These are phyloP conservation scores for Colletotrichum euphorbiae DNA, from an alignment of 2,329 filamentous ascomycete genomes.

Conservation along the genomic window DNA sequence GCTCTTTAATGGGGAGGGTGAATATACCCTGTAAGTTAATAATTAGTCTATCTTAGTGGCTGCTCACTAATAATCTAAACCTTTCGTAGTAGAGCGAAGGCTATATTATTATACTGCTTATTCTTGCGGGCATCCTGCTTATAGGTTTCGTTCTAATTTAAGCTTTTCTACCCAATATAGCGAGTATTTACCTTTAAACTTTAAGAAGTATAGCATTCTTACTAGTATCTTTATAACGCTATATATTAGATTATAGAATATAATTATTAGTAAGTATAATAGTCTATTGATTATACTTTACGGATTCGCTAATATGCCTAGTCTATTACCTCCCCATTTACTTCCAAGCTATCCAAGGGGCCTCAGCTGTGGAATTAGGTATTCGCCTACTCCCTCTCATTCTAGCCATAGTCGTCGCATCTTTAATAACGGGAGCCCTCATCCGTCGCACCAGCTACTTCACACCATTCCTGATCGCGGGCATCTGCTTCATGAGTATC, in stretches of 20 bases:
- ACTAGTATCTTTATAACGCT: constrained; percentile 58
- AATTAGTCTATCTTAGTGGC: not conserved
- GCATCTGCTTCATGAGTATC: constrained; percentile 50
- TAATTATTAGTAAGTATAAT: constrained; percentile 57
- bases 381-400: constrained; percentile 55
- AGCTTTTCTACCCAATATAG: constrained; percentile 49
- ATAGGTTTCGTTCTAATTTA: constrained; percentile 58
- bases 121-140: constrained; percentile 59
- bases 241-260: constrained; percentile 61
- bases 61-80: not conserved
- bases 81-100: constrained; percentile 52
- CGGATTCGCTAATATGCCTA: constrained; percentile 50
- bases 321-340: constrained; percentile 58
- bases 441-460: constrained; percentile 57
- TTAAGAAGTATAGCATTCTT: constrained; percentile 55
- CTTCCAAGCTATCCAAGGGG: constrained; percentile 59
- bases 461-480: constrained; percentile 56
- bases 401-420: constrained; percentile 50
- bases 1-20: constrained; percentile 60
- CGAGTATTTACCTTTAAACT: constrained; percentile 55
- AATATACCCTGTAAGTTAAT: constrained; percentile 42
- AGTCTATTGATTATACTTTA: not conserved
- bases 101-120: constrained; percentile 57
- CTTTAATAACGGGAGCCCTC: constrained; percentile 48
- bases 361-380: constrained; percentile 52